Conservation (phyloP, 495 filamentous ascomycete species). For the Neurospora cerealis region DNA sequence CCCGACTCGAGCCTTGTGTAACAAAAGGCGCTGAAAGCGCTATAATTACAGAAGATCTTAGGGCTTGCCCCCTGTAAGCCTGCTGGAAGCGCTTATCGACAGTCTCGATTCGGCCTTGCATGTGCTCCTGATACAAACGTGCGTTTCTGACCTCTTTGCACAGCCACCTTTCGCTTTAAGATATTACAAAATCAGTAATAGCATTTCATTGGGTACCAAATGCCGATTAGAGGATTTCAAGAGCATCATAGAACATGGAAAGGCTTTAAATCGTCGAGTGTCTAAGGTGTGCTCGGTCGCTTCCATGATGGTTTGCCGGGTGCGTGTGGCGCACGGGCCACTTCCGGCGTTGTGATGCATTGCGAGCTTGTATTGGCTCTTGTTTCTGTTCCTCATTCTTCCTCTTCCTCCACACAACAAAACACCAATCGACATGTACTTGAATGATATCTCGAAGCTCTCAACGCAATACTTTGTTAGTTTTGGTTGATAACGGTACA, state of each 20-base stretch:
- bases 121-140: no score
- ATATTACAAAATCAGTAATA: no score
- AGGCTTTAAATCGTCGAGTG: neutral
- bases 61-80: neutral
- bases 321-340: neutral
- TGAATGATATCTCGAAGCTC: no score
- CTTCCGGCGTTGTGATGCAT: neutral
- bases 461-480: no score
- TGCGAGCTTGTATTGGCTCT: neutral
- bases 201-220: neutral
- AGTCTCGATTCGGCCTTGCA: neutral
- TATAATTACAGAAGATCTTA: neutral
- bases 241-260: neutral
- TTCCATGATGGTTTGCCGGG: neutral
- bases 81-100: neutral
- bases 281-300: neutral
- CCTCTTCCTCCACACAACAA: no score
- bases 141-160: no score
- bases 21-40: neutral
- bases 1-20: neutral
- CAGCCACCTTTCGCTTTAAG: no score
- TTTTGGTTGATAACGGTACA: neutral
- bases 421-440: no score
- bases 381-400: neutral
- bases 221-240: accelerated